Percentiles rank a stretch among this genome's conserved stretches.
These are phyloP conservation scores for Tetracentron sinense DNA, from an alignment of 164 flowering plant genomes.

Conservation along the genomic window DNA sequence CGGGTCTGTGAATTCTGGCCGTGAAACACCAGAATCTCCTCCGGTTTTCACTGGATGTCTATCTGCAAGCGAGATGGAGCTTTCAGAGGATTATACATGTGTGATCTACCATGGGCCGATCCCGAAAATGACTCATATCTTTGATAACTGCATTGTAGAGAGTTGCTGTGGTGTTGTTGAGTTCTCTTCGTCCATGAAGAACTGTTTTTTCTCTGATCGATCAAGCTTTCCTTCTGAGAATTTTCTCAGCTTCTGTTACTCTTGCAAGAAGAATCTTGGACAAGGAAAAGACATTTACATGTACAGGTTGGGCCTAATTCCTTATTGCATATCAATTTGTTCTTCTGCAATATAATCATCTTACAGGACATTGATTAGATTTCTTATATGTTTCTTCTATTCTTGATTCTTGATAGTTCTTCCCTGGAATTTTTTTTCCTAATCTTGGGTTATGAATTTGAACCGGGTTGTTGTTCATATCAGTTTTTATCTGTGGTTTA, in stretches of 20 bases:
- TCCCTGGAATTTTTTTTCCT: no score
- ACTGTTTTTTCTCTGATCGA: conserved; percentile 7
- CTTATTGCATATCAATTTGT: background rate
- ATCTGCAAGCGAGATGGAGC: conserved; percentile 61
- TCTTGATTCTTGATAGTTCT: no score
- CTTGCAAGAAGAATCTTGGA: conserved; percentile 70
- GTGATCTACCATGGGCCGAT: conserved; percentile 70
- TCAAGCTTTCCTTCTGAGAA: conserved; percentile 36
- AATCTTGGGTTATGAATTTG: no score
- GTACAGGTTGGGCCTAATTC: conserved; percentile 55
- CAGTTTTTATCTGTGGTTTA: background rate
- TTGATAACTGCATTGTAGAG: conserved; percentile 65
- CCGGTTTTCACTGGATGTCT: conserved; percentile 38
- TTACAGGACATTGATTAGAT: no score
- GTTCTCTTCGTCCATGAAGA: conserved; percentile 24
- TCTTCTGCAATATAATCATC: background rate
- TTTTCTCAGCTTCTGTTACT: conserved; percentile 67
- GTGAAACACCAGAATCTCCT: conserved; percentile 30
- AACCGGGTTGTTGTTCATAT: background rate
- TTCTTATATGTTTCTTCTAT: no score
- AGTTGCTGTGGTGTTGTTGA: conserved; percentile 43
- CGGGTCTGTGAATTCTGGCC: conserved; percentile 33
- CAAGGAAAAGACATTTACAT: conserved; percentile 81
- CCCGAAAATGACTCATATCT: conserved; percentile 77
- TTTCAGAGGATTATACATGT: conserved; percentile 81